Base-by-base conservation (phyloP, 176 grass and related monocot species). In the Poa pratensis region DNA sequence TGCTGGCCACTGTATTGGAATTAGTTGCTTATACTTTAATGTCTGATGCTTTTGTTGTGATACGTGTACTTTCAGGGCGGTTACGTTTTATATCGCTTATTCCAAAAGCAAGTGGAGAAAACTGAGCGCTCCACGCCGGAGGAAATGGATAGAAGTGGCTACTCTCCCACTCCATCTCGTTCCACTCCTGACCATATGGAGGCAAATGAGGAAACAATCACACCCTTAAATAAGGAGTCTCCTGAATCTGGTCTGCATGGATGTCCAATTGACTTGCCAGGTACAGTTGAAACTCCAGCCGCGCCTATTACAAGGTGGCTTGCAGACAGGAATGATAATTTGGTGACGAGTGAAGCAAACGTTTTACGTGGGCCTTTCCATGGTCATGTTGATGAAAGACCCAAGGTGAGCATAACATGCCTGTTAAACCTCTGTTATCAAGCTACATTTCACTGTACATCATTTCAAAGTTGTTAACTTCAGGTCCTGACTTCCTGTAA, bases 71-170 rank as follows among this genome's bases (percentile, higher is more conserved):
- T 90, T 82, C 76, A 98, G 93, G 96, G 96, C 46, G 89, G 93
- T 79, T 98, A 98, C 83, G 93, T 98, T 80, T 88, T 98, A 48
- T 98, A 98, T 73, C 91, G 90, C 42, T 50, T 98, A 22, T 98
- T 98, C 70, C 81, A 77, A 59, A 98, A 94, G 81, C 6, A 73
- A 78, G 84, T 92, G 58, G 90, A 95, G 83, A 95, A 62, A 71
- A 87, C 3, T 75, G 73, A 86, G 73, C 87, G 85, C 20, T 17
- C 86, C 22, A 89, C 62, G 37, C 65, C 49, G 2, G 96, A 95
- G 39, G 96, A 95, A 68, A 50, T 92, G 80, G 93, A 95, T 78
- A 83, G 80, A 65, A 94, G 85, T 85, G 91, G 83, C 75, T 85
- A 83, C 57, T 94, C 94, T 13, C 92, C 90, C 60, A 91, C 88